Evolutionary conservation across 2,329 filamentous ascomycete genomes (phyloP), one percentile per base, ranked within the genome.

Genomic region (Colletotrichum chrysophilum): DNA sequence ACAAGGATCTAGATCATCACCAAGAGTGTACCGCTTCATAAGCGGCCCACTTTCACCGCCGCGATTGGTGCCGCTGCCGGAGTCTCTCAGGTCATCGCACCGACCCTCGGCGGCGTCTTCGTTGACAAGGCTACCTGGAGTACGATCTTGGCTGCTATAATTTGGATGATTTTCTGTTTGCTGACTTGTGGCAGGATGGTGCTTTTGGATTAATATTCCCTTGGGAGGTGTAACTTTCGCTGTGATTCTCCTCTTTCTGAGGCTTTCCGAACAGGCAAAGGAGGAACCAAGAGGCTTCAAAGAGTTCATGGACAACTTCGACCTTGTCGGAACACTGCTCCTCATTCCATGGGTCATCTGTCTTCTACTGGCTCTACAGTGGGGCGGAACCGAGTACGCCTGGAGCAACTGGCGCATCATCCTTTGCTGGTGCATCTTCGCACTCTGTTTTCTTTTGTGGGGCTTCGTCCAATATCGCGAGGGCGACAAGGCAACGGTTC

Each of bases 391-490:
- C 7, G 30, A 34, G 18, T 75, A 72, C 26, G 12, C 38, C 6
- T 69, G 56, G 24, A 64, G 87, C 16, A 65, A 90, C 34, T 80
- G 83, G 62, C 84, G 87, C 75, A 83, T 91, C 60, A 89, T 91
- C 78, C 79, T 89, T 9, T 60, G 85, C 13, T 89, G 90, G 28
- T 86, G 87, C 4, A 80, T 81, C n/a, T 82, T 90, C 74, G 86
- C 91, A 78, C 84, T 90, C 28, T 88, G 89, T 1, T 85, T 87
- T 36, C 85, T 91, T 55, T 80, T 90, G 72, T 88, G 86, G 77
- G 83, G 91, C 16, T 81, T 92, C 16, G 84, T 92, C 4, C 87
- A 91, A 78, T 91, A 88, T 86, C 89, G 89, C 12, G 89, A 90
- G 10, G 83, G 86, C 34, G 81, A 87, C 30, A 87, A 88, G 68